Percentiles rank a stretch among this genome's conserved stretches.
phyloP scores from a whole-genome alignment of 1,284 basidiomycete genomes.

The Meripilus lineatus region DNA sequence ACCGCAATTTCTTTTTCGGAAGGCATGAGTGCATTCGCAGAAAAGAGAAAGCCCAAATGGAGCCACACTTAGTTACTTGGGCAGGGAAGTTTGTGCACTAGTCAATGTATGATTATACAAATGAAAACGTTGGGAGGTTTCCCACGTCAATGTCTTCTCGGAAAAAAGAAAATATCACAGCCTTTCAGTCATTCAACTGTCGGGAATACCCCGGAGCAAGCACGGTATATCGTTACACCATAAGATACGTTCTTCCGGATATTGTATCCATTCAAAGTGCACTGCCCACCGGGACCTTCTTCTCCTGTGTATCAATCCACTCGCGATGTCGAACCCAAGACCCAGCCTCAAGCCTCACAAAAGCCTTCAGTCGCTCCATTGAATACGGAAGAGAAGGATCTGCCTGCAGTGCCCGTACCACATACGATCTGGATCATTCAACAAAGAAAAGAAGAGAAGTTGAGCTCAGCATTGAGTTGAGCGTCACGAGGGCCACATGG shows the following conservation, averaged over 20 bases:
- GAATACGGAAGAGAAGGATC: conserved; percentile 36
- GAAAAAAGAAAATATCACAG: no score
- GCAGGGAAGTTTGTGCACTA: no score
- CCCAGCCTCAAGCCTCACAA: conserved; percentile 35
- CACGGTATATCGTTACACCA: no score
- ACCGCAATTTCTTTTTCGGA: conserved; percentile 4
- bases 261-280: background rate
- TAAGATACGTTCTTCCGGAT: no score
- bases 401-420: conserved; percentile 38
- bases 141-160: no score
- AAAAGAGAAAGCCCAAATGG: conserved; percentile 92
- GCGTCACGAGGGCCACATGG: background rate
- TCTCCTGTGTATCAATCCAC: conserved; percentile 22
- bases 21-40: conserved; percentile 97
- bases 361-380: conserved; percentile 29
- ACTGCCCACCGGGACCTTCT: background rate
- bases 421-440: conserved; percentile 35
- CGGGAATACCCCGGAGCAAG: no score
- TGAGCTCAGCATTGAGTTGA: background rate
- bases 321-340: conserved; percentile 37
- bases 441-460: no score
- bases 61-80: conserved; percentile 46
- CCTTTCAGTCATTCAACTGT: no score
- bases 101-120: no score
- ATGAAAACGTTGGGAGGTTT: no score